Base-by-base conservation (phyloP, 1,284 basidiomycete genomes). In the Cryptococcus sp. region DNA sequence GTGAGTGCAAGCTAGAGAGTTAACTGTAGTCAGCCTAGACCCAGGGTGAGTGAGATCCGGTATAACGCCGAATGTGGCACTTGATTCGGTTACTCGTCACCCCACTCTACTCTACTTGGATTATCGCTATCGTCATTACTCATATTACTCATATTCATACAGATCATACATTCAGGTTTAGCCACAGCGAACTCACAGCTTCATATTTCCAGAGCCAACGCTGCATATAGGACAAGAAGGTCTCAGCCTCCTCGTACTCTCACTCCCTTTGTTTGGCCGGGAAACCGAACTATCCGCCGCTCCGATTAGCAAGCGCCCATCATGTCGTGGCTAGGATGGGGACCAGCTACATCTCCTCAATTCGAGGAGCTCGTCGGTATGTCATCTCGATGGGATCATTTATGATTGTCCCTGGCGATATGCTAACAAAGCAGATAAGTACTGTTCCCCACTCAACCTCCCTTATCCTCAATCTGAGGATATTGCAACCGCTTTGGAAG, bases 401-500 rank as follows among this genome's bases (percentile, higher is more conserved):
- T 7, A 22, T 18, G 7, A 16, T 32, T 22, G n/a, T 31, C 37
- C 22, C 36, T 10, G 11, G 10, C 34, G 34, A n/a, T n/a, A n/a
- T n/a, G 39, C 39, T 21, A 19, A 41, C 39, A 10, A 41, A 14
- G 24, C 61, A 76, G 74, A 76, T 62, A 73, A 74, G 57, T 73
- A 72, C 63, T 73, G 70, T 54, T 76, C 76, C n/a, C 68, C 71
- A 1, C 62, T 75, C 25, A 74, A 76, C 60, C 68, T 66, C 10
- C 74, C 73, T 24, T 76, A 69, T 63, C 78, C 59, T 46, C 76
- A 70, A 63, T 70, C 76, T 18, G 91, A 94, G 72, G 92, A 98
- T 73, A 93, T 98, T 42, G 89, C 90, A 2, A 80, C 92, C 60
- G 91, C 91, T 66, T 85, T 98, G 57, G 92, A 98, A 70, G 90